Base-by-base conservation (phyloP, 108 stramenopile species). In the Nitzschia putrida region DNA sequence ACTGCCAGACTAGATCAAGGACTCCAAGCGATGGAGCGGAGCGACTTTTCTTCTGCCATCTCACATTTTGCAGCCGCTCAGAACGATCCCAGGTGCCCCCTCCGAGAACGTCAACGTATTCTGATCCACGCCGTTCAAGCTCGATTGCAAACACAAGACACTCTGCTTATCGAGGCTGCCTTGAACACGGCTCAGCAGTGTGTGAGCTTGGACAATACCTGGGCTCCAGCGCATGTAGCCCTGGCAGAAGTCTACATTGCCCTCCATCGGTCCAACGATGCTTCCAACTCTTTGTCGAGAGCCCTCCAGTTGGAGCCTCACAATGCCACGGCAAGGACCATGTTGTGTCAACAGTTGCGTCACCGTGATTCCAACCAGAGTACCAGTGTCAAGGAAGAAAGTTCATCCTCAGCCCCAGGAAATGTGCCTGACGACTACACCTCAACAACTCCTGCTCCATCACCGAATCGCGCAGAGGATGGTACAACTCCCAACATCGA, bases 201-300 rank as follows among this genome's bases (percentile, higher is more conserved):
- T 64, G 72, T 91, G 25, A 77, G 77, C n/a, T 37, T 91, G 13
- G 82, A 91, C 61, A 64, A 86, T 56, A 57, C 64, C 51, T 94
- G 93, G 93, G 71, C 88, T 34, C 91, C 91, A 60, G 93, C 85
- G 12, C 86, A 88, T 61, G 70, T 94, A 13, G 85, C 90, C 44
- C 69, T 94, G 53, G 93, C 88, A 21, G 78, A 83, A 18, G 90
- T 85, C 20, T 89, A 89, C 69, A 85, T 89, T 57, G 87, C 87
- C 23, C 70, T 88, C 29, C 77, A 78, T 25, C 85, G 81, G 69
- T 84, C 82, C 66, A 94, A 94, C 71, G 88, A 91, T 81, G 93
- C 93, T 0, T 94, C 90, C 61, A 84, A 88, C 66, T 66, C 80
- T 3, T 64, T 94, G 39, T 90, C 91, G 57, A 68, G 80, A 22